Evolutionary conservation across 257 asterid genomes (phyloP).

Genomic region (Solanum chmielewskii): DNA sequence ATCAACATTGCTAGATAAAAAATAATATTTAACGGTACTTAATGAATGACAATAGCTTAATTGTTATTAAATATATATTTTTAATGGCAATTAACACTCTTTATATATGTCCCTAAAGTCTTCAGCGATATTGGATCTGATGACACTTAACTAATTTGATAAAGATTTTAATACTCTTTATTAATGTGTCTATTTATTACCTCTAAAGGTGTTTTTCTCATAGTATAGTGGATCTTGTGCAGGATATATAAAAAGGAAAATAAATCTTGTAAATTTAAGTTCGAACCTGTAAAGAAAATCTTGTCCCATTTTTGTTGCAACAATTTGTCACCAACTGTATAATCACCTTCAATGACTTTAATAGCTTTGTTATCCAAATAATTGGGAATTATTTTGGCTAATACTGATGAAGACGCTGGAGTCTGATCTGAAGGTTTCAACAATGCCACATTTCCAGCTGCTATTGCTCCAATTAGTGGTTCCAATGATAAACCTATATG

Average conservation of each 20-base stretch:
- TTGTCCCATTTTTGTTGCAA: slow-evolving; percentile 72
- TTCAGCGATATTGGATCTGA: no score
- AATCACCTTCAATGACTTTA: slow-evolving; percentile 65
- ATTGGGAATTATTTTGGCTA: slow-evolving; percentile 28
- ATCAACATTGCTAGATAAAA: no score
- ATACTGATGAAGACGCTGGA: slow-evolving; percentile 48
- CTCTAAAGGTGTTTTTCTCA: no score
- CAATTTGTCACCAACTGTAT: slow-evolving; percentile 33
- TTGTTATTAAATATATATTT: no score
- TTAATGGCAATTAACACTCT: no score
- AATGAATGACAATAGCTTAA: no score
- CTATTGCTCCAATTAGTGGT: slow-evolving; percentile 70
- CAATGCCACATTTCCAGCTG: slow-evolving; percentile 61
- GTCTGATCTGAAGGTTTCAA: slow-evolving; percentile 80
- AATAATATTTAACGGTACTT: no score
- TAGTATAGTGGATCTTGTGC: neutral
- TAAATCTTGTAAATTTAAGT: no score
- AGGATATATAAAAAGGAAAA: neutral
- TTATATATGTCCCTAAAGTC: no score
- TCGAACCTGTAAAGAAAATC: slow-evolving; percentile 69
- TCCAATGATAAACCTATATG: slow-evolving; percentile 66
- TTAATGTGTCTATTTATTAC: no score
- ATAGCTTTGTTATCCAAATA: slow-evolving; percentile 49
- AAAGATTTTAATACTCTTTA: no score
- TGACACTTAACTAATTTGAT: no score